Evolutionary conservation across 345 rosid species (phyloP), one percentile per base, ranked within the genome.

Genomic region (Salix caprea): DNA sequence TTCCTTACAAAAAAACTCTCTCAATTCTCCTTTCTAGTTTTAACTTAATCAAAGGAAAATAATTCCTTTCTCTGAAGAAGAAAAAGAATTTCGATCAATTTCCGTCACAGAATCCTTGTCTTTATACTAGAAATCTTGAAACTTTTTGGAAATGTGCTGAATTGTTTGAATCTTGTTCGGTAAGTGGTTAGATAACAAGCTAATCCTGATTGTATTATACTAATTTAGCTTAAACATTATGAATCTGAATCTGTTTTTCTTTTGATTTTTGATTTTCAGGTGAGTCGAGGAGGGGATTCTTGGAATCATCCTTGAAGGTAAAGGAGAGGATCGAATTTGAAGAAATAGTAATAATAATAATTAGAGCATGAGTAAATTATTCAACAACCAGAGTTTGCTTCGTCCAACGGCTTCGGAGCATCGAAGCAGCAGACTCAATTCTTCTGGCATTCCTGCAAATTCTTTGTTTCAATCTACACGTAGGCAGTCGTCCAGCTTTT

Each of bases 371-470:
- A 91, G 94, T 74, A 75, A 91, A 77, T 83, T 92, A 14, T 88
- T 77, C 72, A 91, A 82, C 21, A 86, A 78, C 69, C 92, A 80
- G 82, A 85, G 87, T 78, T 89, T 91, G 82, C 82, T 87, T 82
- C 88, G 85, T 78, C 92, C 94, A 50, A 23, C 76, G 58, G 85
- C 52, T 78, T 83, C 87, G 4, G 92, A 92, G 74, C 88, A 78
- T 90, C 94, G 75, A 79, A 83, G 83, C 86, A 91, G 91, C 86
- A 91, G 91, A 74, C 83, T 84, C 62, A 80, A 73, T 80, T 84
- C 89, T 6, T 88, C 87, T 50, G 84, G 83, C 83, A 68, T 85
- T 77, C 86, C 89, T 26, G 77, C 86, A 10, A 83, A 77, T 77
- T 83, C 89, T 68, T 78, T 86, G 26, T 79, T 85, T 64, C 89